A percentile compares a stretch with the other conserved stretches of the same genome.
Conservation (phyloP, 352 stramenopile species). For the Pythium coloratum region DNA sequence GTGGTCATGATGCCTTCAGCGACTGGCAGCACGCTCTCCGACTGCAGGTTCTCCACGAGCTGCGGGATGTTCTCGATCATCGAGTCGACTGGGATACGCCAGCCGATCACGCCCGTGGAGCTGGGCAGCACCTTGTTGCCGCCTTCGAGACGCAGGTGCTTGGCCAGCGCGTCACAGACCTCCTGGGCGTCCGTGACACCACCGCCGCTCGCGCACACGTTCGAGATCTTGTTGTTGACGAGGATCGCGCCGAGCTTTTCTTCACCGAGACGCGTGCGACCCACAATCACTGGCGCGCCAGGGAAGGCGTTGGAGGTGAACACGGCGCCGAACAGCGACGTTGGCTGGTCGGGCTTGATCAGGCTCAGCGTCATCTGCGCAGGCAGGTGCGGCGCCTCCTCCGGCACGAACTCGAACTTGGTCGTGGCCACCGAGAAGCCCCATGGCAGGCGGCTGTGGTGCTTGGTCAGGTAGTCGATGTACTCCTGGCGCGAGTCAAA, state of each 20-base stretch:
- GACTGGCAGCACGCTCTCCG: conserved; percentile 90
- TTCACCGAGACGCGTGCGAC: conserved; percentile 88
- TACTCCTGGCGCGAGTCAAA: conserved; percentile 86
- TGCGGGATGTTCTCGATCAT: conserved; percentile 82
- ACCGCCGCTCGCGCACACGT: conserved; percentile 95
- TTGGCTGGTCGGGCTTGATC: conserved; percentile 86
- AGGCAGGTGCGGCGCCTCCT: conserved; percentile 78
- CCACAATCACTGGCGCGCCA: conserved; percentile 89
- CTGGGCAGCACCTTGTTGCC: conserved; percentile 91
- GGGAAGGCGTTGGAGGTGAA: conserved; percentile 93
- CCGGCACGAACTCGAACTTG: conserved; percentile 80
- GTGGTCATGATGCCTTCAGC: conserved; percentile 98
- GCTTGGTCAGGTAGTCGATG: conserved; percentile 64
- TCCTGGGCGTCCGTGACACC: conserved; percentile 92
- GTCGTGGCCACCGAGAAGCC: conserved; percentile 86
- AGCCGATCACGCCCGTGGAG: conserved; percentile 98
- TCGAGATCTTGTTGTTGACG: conserved; percentile 99
- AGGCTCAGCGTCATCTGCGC: conserved; percentile 86
- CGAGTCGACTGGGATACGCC: conserved; percentile 94
- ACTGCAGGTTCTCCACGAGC: conserved; percentile 89
- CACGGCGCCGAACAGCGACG: conserved; percentile 83
- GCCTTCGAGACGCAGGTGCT: conserved; percentile 80
- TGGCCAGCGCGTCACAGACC: conserved; percentile 92
- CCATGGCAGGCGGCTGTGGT: conserved; percentile 83
- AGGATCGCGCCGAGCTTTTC: conserved; percentile 93